Evolutionary conservation across 1,284 basidiomycete genomes (phyloP).

Genomic region (Microbotryomycetes sp.): DNA sequence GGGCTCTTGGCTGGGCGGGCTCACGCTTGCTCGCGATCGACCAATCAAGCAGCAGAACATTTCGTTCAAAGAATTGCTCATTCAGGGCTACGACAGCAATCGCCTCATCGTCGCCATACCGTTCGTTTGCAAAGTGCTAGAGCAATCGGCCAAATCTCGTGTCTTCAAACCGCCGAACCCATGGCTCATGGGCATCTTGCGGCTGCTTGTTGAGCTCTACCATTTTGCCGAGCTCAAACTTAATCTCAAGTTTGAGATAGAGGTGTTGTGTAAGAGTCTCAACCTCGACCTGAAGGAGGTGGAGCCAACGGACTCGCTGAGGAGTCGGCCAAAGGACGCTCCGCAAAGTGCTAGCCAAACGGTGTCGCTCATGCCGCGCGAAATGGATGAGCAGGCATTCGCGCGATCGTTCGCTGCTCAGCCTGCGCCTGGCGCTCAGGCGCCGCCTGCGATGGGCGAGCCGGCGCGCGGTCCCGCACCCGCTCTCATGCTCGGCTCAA

Average conservation of each 20-base stretch:
- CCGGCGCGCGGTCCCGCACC: neutral
- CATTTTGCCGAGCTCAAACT: constrained; percentile 94
- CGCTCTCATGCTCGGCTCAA: constrained; percentile 27
- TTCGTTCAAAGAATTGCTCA: constrained; percentile 90
- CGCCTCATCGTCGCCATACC: constrained; percentile 92
- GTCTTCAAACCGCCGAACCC: constrained; percentile 97
- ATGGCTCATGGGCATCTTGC: constrained; percentile 93
- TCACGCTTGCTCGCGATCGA: constrained; percentile 84
- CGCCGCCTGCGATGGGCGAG: constrained; percentile 19
- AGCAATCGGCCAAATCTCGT: constrained; percentile 77
- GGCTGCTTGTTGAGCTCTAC: constrained; percentile 88
- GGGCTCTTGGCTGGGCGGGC: constrained; percentile 86
- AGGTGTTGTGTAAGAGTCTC: constrained; percentile 88
- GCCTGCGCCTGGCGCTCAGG: constrained; percentile 1
- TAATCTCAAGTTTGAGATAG: constrained; percentile 98
- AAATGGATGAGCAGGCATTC: constrained; percentile 12
- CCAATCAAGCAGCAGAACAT: constrained; percentile 91
- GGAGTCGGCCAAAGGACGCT: constrained; percentile 50
- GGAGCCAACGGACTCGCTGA: constrained; percentile 74
- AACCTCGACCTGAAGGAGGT: constrained; percentile 80
- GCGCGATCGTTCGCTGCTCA: neutral
- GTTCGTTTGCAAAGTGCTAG: constrained; percentile 95
- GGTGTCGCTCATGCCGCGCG: constrained; percentile 63
- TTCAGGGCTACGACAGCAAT: constrained; percentile 90
- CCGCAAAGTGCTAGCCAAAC: constrained; percentile 58